Evolutionary conservation across 495 filamentous ascomycete genomes (phyloP).

Genomic region (Xylaria acuta): DNA sequence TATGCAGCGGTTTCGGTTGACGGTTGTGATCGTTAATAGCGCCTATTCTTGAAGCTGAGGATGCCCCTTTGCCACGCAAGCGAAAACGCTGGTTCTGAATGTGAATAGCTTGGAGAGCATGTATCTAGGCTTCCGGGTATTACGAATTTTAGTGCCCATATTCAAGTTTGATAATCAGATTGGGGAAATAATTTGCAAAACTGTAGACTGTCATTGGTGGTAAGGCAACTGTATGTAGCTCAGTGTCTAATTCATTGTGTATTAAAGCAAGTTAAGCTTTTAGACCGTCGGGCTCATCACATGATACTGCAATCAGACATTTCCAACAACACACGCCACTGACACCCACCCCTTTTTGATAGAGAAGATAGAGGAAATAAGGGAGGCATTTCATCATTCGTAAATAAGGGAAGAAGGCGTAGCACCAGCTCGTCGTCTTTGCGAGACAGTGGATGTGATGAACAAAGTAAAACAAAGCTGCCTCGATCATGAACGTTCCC

Average conservation of each 20-base stretch:
- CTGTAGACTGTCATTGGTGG: constrained; percentile 23
- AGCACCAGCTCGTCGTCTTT: constrained; percentile 32
- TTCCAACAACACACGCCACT: constrained; percentile 45
- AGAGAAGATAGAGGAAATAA: constrained; percentile 36
- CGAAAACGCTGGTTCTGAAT: neutral
- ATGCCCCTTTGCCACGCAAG: neutral
- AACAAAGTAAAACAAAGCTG: constrained; percentile 41
- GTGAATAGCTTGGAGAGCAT: neutral
- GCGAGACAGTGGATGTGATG: constrained; percentile 34
- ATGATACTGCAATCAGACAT: constrained; percentile 48
- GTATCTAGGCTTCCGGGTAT: neutral
- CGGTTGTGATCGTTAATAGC: neutral
- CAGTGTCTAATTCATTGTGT: constrained; percentile 46
- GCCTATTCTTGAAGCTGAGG: neutral
- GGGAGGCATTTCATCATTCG: constrained; percentile 44
- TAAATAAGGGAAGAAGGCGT: constrained; percentile 40
- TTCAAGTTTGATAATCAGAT: neutral
- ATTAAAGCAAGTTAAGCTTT: constrained; percentile 41
- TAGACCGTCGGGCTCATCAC: constrained; percentile 42
- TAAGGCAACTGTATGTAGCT: constrained; percentile 44
- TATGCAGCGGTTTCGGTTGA: neutral
- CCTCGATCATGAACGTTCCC: constrained; percentile 44
- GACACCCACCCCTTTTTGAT: constrained; percentile 45
- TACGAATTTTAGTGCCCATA: neutral
- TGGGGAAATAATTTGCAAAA: neutral